A percentile compares a stretch with the other conserved stretches of the same genome.
Conservation (phyloP, 2,329 filamentous ascomycete species). For the Fusarium xylarioides region DNA sequence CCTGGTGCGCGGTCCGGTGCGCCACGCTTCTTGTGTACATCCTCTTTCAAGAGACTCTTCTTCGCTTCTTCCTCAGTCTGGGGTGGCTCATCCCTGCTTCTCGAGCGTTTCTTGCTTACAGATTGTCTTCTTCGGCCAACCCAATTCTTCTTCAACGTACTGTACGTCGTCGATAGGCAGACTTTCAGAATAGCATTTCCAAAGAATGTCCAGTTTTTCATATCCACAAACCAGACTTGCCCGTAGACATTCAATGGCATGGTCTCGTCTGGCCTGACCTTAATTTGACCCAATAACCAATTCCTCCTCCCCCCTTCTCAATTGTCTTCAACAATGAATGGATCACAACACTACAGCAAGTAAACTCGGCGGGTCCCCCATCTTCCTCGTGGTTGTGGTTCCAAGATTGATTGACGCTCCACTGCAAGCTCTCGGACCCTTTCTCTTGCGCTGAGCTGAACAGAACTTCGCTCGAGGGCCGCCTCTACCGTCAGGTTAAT, state of each 20-base stretch:
- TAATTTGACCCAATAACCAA: neutral
- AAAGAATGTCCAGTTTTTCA: neutral
- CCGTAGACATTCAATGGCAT: conserved; percentile 9
- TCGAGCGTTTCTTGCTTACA: conserved; percentile 2
- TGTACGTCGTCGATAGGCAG: neutral
- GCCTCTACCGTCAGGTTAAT: conserved; percentile 3
- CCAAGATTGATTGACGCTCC: conserved; percentile 25
- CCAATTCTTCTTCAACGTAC: conserved; percentile 3
- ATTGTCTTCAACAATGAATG: conserved; percentile 6
- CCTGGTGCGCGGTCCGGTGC: conserved; percentile 36
- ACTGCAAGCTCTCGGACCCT: conserved; percentile 33
- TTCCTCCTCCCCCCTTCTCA: neutral
- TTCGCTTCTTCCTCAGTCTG: conserved; percentile 13
- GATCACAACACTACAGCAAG: neutral
- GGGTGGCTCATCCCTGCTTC: conserved; percentile 36
- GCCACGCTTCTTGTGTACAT: conserved; percentile 26
- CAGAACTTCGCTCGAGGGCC: neutral
- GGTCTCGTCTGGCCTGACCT: conserved; percentile 5
- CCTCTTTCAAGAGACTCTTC: neutral
- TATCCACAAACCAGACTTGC: neutral
- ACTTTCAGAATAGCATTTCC: conserved; percentile 3
- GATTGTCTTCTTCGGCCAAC: conserved; percentile 34
- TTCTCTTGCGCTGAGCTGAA: conserved; percentile 23
- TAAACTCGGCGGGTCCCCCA: conserved; percentile 16
- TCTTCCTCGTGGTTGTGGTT: conserved; percentile 12